Base-by-base conservation (phyloP, 495 filamentous ascomycete species). In the Penicillium arizonense region DNA sequence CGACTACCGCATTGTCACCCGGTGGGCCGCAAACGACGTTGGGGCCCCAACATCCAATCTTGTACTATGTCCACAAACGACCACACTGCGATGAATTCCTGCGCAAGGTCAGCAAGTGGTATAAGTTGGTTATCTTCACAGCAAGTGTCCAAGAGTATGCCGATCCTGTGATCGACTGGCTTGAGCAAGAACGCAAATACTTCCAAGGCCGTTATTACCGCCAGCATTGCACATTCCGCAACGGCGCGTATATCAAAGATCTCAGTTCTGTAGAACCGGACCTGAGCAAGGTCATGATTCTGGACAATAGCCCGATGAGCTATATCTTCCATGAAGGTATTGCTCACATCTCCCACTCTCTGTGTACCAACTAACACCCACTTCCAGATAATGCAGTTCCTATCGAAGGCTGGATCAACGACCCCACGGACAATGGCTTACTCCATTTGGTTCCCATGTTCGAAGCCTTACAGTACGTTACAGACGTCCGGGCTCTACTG, bases 251-350 rank as follows among this genome's bases (percentile, higher is more conserved):
- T 57, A 97, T 98, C 74, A 98, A 98, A 71, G 94, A 98, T 70
- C 78, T 98, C 45, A 93, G 90, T 70, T 88, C 90, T 20, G 90
- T 98, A 23, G 94, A 98, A 77, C 90, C 93, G 32, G 93, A 97
- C 65, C 73, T 98, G 67, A 96, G 91, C 64, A 91, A 87, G 74
- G 94, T 97, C 43, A 96, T 97, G 88, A 98, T 98, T 57, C 76
- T 97, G 65, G 94, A 98, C 72, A 98, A 98, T 64, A 96, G 91
- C 65, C 95, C 94, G 12, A 84, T 96, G 77, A 96, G 92, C 72
- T 98, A 98, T 70, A 90, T 96, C 75, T 98, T 98, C 76, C 94
- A 98, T 67, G 90, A 96, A 84, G 95, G 94, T 96, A 50, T 35
- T 18, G 13, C 1, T 20, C 12, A n/a, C 6, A 0, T 13, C 9